Conservation (phyloP, 2,329 filamentous ascomycete species). For the Graphilbum ipis-grandicollis region DNA sequence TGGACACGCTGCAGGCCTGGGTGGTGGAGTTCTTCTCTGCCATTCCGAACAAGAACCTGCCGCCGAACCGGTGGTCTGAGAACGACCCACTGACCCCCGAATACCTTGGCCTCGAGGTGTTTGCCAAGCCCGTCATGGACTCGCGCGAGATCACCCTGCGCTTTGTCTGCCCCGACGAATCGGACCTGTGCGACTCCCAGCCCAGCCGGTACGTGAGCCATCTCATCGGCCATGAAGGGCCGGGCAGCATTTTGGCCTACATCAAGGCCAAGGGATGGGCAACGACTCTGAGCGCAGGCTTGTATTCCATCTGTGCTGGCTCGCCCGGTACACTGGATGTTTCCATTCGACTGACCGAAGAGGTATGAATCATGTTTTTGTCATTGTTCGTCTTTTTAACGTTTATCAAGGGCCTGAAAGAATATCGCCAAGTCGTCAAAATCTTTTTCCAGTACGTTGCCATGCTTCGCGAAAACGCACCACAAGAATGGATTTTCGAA, state of each 20-base stretch:
- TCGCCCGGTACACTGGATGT: conserved; percentile 62
- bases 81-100: conserved; percentile 30
- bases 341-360: conserved; percentile 64
- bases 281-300: conserved; percentile 64
- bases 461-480: conserved; percentile 61
- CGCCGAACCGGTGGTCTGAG: conserved; percentile 36
- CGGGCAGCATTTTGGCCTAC: conserved; percentile 79
- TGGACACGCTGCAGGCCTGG: conserved; percentile 74
- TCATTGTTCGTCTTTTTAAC: too few species aligned
- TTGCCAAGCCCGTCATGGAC: conserved; percentile 86
- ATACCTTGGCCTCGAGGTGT: conserved; percentile 50
- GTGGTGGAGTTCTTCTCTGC: conserved; percentile 66
- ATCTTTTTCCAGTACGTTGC: conserved; percentile 83
- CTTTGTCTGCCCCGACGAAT: conserved; percentile 77
- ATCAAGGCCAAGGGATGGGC: conserved; percentile 85
- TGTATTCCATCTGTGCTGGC: conserved; percentile 60
- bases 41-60: conserved; percentile 66
- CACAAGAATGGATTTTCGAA: conserved; percentile 84
- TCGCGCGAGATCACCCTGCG: conserved; percentile 60
- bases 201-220: conserved; percentile 78
- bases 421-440: conserved; percentile 70
- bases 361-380: too few species aligned
- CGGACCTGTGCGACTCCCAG: conserved; percentile 59
- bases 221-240: conserved; percentile 80
- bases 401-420: conserved; percentile 41